A percentile compares a stretch with the other conserved stretches of the same genome.
These are phyloP conservation scores for Eutrema heterophyllum DNA, from an alignment of 345 rosid genomes.

Conservation along the genomic window DNA sequence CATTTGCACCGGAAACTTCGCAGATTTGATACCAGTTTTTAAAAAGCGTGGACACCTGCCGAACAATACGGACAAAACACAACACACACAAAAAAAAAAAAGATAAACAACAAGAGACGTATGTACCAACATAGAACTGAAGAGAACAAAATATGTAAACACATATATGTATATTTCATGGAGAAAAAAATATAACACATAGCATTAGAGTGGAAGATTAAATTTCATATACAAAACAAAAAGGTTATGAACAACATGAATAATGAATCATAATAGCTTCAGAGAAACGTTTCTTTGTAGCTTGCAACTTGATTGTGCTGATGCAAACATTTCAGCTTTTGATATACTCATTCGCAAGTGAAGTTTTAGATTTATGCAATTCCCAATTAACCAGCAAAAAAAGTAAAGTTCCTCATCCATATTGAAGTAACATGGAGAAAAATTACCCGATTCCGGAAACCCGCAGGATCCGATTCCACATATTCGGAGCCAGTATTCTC, in stretches of 20 bases:
- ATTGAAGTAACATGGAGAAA: not conserved
- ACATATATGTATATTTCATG: not conserved
- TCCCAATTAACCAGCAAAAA: not conserved
- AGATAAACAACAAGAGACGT: not conserved
- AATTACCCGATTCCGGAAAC: conserved; percentile 73
- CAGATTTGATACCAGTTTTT: conserved; percentile 78
- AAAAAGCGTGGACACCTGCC: conserved; percentile 70
- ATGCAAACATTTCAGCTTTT: not conserved
- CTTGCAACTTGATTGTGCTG: not conserved
- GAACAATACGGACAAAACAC: not conserved
- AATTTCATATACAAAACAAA: not conserved
- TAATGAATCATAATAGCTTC: not conserved
- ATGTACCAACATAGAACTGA: not conserved
- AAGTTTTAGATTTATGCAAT: not conserved
- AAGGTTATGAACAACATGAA: not conserved
- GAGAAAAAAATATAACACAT: not conserved
- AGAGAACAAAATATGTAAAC: conserved; percentile 3
- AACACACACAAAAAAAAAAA: not conserved
- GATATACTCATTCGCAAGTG: not conserved
- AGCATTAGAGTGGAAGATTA: not conserved
- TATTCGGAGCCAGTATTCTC: conserved; percentile 46
- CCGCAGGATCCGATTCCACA: conserved; percentile 73
- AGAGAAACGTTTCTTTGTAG: not conserved
- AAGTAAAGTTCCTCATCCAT: not conserved
- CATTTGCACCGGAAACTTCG: conserved; percentile 72